Evolutionary conservation across 495 filamentous ascomycete species (phyloP).

Genomic region (Hypoxylon fragiforme): DNA sequence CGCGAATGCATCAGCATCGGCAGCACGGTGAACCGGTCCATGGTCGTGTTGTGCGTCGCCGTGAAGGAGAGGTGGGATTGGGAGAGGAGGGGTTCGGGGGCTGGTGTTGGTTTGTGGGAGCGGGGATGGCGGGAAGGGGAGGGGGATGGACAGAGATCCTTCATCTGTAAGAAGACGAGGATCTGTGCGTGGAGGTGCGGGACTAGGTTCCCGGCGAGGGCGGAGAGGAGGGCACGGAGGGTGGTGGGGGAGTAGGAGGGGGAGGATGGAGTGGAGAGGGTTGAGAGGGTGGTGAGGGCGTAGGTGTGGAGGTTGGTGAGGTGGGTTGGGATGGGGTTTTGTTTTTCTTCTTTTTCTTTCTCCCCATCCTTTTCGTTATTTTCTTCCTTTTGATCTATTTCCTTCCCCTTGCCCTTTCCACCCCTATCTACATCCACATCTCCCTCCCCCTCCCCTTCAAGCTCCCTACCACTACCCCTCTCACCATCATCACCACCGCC

Average conservation of each 20-base stretch:
- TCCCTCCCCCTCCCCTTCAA: background rate
- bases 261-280: slow-evolving; percentile 11
- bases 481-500: too few species aligned
- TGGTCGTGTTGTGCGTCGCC: background rate
- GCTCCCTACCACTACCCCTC: too few species aligned
- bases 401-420: background rate
- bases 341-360: too few species aligned
- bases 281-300: slow-evolving; percentile 7
- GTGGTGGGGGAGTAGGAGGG: slow-evolving; percentile 18
- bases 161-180: slow-evolving; percentile 20
- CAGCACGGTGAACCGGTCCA: slow-evolving; percentile 26
- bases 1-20: slow-evolving; percentile 32
- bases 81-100: slow-evolving; percentile 6
- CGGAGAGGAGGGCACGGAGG: slow-evolving; percentile 3
- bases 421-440: too few species aligned
- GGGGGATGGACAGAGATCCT: slow-evolving; percentile 23
- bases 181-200: slow-evolving; percentile 32
- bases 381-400: too few species aligned
- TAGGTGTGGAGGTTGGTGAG: slow-evolving; percentile 12
- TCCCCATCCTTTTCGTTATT: too few species aligned
- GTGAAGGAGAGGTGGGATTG: slow-evolving; percentile 13
- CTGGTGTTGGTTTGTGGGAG: background rate
- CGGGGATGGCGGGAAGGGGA: background rate
- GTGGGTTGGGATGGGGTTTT: background rate
- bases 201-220: slow-evolving; percentile 27